Base-by-base conservation (phyloP, 495 filamentous ascomycete genomes). In the Astrocystis sublimbata region DNA sequence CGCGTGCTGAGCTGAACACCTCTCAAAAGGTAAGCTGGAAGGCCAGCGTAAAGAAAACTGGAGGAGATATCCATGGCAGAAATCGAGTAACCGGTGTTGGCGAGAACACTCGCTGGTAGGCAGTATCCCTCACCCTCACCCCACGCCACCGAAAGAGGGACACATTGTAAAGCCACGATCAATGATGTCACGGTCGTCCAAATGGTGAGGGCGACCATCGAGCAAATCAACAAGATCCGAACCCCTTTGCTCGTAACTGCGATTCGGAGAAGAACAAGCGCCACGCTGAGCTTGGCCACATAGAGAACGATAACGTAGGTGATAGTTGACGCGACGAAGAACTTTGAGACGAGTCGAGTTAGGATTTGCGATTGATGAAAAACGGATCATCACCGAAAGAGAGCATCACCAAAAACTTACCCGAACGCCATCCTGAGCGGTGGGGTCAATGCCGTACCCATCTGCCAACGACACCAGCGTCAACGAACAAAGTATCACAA, bases 241-340 rank as follows among this genome's bases (percentile, higher is more conserved):
- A 62, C 60, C 6, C 41, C 41, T 21, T 62, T 62, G 50, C 30
- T 55, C 60, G 60, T 62, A 31, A 62, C 60, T 21, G 60, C 40
- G 51, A 62, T 62, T 21, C 60, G 60, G 13, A 62, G 40, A 2
- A 62, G 23, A 2, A 62, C 60, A 13, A 62, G 51, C n/a, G 60
- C 60, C 0, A 62, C 60, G 33, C 60, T 62, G 30, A 62, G 36
- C 51, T 62, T 62, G 0, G 51, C 60, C 1, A 62, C 24, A 15
- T 62, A 62, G 2, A 62, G 60, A 24, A 53, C 60, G 60, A 62
- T 56, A 8, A 62, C 42, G 42, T 62, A 62, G 40, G 60, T 33
- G 23, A 62, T 62, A n/a, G 60, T 62, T 2, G 60, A 55, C 7
- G 60, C 60, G 51, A 62, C 51, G 41, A 62, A 62, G 31, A 17